These are phyloP conservation scores for Exophiala calicioides DNA, from an alignment of 2,329 filamentous ascomycete genomes.

Conservation along the genomic window DNA sequence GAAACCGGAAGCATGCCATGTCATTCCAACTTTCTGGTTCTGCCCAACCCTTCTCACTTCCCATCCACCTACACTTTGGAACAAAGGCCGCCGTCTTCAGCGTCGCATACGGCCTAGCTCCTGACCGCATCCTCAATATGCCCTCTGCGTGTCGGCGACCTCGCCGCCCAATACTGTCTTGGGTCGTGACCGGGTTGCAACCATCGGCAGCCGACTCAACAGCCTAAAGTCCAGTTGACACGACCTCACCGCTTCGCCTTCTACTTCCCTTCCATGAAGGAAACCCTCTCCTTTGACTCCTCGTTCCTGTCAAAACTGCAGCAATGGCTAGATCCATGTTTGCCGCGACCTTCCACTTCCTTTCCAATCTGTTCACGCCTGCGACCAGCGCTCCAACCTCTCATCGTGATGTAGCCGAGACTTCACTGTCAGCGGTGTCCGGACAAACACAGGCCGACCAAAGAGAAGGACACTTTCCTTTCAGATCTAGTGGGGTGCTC, in stretches of 20 bases:
- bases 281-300: neutral
- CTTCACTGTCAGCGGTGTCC: neutral
- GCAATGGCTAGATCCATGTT: constrained; percentile 9
- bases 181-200: neutral
- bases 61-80: too few relatives aligned
- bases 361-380: constrained; percentile 1
- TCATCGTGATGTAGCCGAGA: neutral
- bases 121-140: constrained; percentile 9
- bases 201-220: neutral
- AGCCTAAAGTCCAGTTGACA: constrained; percentile 2
- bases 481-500: neutral
- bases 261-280: neutral
- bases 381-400: neutral
- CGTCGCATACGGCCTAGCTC: neutral
- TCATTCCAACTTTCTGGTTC: constrained; percentile 10
- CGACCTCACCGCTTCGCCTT: constrained; percentile 6
- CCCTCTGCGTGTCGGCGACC: constrained; percentile 5
- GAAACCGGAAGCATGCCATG: constrained; percentile 4
- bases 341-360: constrained; percentile 2
- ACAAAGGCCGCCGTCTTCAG: constrained; percentile 12
- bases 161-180: constrained; percentile 7
- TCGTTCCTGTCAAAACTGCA: neutral
- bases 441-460: neutral
- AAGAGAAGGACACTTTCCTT: neutral
- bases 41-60: neutral